phyloP scores from a whole-genome alignment of 2,329 filamentous ascomycete species.

The Daldinia sp. region DNA sequence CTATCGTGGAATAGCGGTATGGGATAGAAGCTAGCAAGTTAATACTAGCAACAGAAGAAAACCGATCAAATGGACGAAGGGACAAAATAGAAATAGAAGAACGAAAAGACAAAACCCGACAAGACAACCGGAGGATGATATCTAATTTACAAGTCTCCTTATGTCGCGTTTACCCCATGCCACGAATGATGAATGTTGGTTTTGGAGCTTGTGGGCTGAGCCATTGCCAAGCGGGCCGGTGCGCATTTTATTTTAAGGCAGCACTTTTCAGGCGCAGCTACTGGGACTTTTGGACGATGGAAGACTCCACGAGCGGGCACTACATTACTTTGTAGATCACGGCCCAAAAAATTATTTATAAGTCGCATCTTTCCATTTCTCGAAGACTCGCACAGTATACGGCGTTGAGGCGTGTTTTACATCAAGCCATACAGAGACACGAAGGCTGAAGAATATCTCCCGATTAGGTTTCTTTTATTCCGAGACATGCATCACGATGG shows the following conservation, averaged over 20 bases:
- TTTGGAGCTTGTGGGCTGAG: slow-evolving; percentile 4
- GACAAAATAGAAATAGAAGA: not conserved
- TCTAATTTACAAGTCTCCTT: not conserved
- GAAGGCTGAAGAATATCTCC: not conserved
- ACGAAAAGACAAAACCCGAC: not conserved
- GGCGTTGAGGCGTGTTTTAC: not conserved
- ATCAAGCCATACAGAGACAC: not conserved
- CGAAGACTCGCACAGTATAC: not conserved
- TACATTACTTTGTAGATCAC: too few relatives aligned
- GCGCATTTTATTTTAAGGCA: slow-evolving; percentile 9
- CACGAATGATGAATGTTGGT: slow-evolving; percentile 1
- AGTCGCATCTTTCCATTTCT: not conserved
- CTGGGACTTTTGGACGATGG: not conserved
- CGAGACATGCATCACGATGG: not conserved
- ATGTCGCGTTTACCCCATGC: not conserved
- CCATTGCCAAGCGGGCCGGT: slow-evolving; percentile 22
- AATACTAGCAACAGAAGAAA: not conserved
- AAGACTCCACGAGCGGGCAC: not conserved
- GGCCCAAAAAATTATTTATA: not conserved
- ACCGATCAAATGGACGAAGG: too few relatives aligned
- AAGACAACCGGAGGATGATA: not conserved
- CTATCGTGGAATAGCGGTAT: not conserved
- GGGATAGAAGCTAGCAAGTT: not conserved
- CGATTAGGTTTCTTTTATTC: not conserved
- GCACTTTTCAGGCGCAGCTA: not conserved